phyloP scores from a whole-genome alignment of 139 green algal species.

The Astrephomene gubernaculifera region DNA sequence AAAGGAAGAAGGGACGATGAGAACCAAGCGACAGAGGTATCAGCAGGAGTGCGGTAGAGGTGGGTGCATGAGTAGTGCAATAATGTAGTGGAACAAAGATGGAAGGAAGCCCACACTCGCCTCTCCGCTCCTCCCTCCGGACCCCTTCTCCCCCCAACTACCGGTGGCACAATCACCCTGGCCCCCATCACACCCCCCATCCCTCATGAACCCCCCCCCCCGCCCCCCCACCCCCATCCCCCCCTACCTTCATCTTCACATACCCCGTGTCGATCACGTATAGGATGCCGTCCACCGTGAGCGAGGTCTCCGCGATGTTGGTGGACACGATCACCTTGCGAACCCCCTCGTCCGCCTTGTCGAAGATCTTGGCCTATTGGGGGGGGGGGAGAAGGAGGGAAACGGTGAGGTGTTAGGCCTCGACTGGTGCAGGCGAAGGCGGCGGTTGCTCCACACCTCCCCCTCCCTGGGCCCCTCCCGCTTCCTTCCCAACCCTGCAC shows the following conservation, averaged over 20 bases:
- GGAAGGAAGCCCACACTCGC: background rate
- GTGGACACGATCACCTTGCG: slow-evolving; percentile 98
- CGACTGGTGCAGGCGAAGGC: too few relatives aligned
- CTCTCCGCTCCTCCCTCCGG: background rate
- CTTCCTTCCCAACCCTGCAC: too few relatives aligned
- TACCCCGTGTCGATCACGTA: slow-evolving; percentile 94
- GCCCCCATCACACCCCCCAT: background rate
- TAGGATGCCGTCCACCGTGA: slow-evolving; percentile 99
- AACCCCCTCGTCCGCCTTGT: slow-evolving; percentile 87
- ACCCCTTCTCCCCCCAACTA: background rate
- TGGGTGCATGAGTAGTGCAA: too few relatives aligned
- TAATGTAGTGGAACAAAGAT: too few relatives aligned
- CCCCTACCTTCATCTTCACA: slow-evolving; percentile 88
- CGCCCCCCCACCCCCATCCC: background rate
- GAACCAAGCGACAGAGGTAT: too few relatives aligned
- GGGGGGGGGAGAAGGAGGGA: background rate
- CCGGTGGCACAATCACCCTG: background rate
- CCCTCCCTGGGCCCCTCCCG: too few relatives aligned
- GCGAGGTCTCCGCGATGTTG: slow-evolving; percentile 98
- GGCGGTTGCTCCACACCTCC: too few relatives aligned
- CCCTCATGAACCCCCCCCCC: background rate
- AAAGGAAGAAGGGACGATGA: too few relatives aligned
- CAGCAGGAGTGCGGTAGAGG: too few relatives aligned
- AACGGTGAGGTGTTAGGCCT: too few relatives aligned
- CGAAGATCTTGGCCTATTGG: slow-evolving; percentile 96